Percentiles rank a stretch among this genome's conserved stretches.
phyloP scores from a whole-genome alignment of 164 flowering plant species.

The Piper longum region DNA sequence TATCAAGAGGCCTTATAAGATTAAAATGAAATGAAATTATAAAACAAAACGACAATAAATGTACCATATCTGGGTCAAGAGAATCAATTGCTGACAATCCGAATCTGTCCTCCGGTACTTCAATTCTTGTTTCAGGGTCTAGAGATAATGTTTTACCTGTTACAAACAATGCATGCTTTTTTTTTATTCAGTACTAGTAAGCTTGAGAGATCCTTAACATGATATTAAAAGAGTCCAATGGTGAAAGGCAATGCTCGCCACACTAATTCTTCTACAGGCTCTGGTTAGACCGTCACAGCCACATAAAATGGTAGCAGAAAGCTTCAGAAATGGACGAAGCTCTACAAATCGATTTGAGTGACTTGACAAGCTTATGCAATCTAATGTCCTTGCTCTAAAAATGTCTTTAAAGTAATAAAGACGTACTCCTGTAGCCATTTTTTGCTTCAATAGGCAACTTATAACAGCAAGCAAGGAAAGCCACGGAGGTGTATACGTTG shows the following conservation, averaged over 20 bases:
- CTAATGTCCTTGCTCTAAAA: too few species aligned
- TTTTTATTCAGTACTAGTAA: not conserved
- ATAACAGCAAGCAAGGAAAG: too few species aligned
- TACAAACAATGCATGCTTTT: not conserved
- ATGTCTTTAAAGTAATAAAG: too few species aligned
- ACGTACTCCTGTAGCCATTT: too few species aligned
- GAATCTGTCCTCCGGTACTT: slow-evolving; percentile 75
- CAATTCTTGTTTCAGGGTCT: slow-evolving; percentile 46
- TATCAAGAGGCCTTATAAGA: not conserved
- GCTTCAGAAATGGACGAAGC: too few species aligned
- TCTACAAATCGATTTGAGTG: too few species aligned
- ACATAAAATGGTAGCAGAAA: too few species aligned
- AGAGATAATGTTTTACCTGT: slow-evolving; percentile 60
- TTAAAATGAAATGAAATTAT: not conserved
- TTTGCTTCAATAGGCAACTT: too few species aligned
- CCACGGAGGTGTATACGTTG: too few species aligned
- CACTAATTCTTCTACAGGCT: too few species aligned
- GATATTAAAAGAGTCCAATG: not conserved
- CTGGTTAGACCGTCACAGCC: too few species aligned
- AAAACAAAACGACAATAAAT: not conserved
- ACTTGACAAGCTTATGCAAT: too few species aligned
- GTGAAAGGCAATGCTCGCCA: not conserved
- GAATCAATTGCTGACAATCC: slow-evolving; percentile 85
- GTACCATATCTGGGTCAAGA: slow-evolving; percentile 94
- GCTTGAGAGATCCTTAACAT: not conserved